Base-by-base conservation (phyloP, 768 basidiomycete genomes). In the Tylopilus balloui region DNA sequence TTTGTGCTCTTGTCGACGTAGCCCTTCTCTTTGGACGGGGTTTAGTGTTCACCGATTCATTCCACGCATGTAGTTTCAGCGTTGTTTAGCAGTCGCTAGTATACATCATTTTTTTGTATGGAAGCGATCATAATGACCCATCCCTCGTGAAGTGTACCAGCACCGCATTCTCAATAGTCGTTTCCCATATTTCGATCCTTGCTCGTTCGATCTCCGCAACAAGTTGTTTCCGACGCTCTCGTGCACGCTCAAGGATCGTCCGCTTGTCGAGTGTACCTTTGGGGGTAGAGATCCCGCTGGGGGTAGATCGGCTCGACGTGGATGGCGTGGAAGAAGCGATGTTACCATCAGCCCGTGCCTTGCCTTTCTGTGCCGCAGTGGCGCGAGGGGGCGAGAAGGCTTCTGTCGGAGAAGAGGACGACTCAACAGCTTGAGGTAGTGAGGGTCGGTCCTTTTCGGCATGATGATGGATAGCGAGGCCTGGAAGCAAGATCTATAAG, bases 161-260 rank as follows among this genome's bases (percentile, higher is more conserved):
- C 44, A 76, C 80, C n/a, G 81, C 84, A 58, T 81, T 78, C 66
- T 87, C 86, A 43, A 87, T 74, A 34, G 79, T 81, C 43, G 76
- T 75, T 68, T 87, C 85, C 88, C 88, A 88, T 48, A 88, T 65
- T 58, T 84, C 80, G 24, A 78, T 72, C 59, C 83, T 84, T 20
- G 81, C 78, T 45, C 69, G 71, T 42, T 81, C 75, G 38, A 89
- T 67, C 66, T 84, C 81, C 10, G 66, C 67, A 47, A 69, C 67
- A 31, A 90, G 55, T 55, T 78, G 71, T 47, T 67, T 65, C 50
- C 78, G 76, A 58, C 78, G 73, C 56, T 78, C 78, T 46, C 68
- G 71, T 13, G 84, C 86, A 13, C 75, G 73, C 37, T 63, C 68
- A 27, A 88, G 51, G 19, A 83, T 67, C 11, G 73, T 76, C 21